Evolutionary conservation across 495 filamentous ascomycete species (phyloP).

Genomic region (Chlorociboria aeruginascens): DNA sequence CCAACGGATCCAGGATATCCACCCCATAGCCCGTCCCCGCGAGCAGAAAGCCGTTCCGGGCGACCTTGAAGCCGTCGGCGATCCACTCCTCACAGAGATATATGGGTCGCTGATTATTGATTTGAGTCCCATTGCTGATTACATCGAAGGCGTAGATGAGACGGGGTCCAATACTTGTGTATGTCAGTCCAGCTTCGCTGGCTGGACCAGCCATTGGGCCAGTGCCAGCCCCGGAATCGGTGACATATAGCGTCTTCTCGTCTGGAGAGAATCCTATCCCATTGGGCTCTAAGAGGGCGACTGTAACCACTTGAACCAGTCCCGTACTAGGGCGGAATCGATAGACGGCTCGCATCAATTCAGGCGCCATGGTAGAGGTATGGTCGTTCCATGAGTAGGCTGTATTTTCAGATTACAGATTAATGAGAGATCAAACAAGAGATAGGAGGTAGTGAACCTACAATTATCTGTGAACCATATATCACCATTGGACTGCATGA

Average conservation of each 20-base stretch:
- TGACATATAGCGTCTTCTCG: conserved; percentile 30
- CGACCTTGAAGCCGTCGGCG: conserved; percentile 23
- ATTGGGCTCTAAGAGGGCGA: conserved; percentile 25
- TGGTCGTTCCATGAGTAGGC: conserved; percentile 33
- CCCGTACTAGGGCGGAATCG: conserved; percentile 30
- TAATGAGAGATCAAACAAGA: too few species aligned
- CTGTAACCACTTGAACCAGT: conserved; percentile 15
- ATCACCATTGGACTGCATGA: conserved; percentile 26
- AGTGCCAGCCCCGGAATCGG: conserved; percentile 25
- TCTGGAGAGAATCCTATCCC: conserved; percentile 34
- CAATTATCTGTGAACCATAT: conserved; percentile 40
- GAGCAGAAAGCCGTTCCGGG: conserved; percentile 20
- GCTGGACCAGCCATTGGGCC: conserved; percentile 10
- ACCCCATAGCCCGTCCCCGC: not conserved
- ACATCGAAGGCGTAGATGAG: conserved; percentile 25
- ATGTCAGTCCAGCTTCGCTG: conserved; percentile 2
- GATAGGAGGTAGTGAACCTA: too few species aligned
- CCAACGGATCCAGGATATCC: conserved; percentile 4
- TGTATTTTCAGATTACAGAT: conserved; percentile 19
- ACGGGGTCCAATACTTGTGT: conserved; percentile 5
- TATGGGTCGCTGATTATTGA: conserved; percentile 20
- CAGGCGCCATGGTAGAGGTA: conserved; percentile 30
- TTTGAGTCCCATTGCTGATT: conserved; percentile 9
- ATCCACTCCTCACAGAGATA: conserved; percentile 17
- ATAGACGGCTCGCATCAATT: conserved; percentile 35